phyloP scores from a whole-genome alignment of 768 basidiomycete genomes.

The Obba rivulosa region DNA sequence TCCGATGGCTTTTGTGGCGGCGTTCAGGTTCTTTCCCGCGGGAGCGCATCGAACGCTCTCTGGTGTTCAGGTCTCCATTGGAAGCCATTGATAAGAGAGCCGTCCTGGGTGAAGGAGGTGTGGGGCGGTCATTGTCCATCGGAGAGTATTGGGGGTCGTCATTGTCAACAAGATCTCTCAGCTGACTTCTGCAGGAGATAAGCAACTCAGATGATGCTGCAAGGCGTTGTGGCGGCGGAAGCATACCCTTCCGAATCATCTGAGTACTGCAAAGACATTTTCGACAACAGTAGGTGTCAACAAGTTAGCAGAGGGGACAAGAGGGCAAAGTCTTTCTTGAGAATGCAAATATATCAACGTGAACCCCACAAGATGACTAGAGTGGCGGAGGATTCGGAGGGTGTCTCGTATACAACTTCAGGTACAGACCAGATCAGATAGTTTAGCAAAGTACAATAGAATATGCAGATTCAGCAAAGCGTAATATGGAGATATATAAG shows the following conservation, averaged over 20 bases:
- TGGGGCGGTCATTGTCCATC: neutral
- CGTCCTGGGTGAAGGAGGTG: conserved; percentile 1
- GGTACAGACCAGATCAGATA: too few species aligned
- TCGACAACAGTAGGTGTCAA: neutral
- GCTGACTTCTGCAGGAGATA: neutral
- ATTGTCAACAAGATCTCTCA: neutral
- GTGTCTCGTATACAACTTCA: too few species aligned
- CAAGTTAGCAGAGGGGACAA: too few species aligned
- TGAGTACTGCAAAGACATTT: conserved; percentile 3
- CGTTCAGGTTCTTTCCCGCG: conserved; percentile 12
- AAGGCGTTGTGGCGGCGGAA: too few species aligned
- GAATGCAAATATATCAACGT: too few species aligned
- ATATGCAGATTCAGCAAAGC: too few species aligned
- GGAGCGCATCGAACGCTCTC: conserved; percentile 4
- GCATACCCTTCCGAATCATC: conserved; percentile 11
- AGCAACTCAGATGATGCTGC: neutral
- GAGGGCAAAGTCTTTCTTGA: too few species aligned
- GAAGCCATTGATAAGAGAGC: neutral
- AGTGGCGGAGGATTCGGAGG: too few species aligned
- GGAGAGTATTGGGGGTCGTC: neutral
- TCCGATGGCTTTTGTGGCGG: conserved; percentile 11
- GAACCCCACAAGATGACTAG: too few species aligned
- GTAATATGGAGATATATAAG: too few species aligned
- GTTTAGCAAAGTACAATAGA: too few species aligned
- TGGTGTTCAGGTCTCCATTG: neutral